phyloP scores from a whole-genome alignment of 2,329 filamentous ascomycete genomes.

The Sclerotinia subarctica region DNA sequence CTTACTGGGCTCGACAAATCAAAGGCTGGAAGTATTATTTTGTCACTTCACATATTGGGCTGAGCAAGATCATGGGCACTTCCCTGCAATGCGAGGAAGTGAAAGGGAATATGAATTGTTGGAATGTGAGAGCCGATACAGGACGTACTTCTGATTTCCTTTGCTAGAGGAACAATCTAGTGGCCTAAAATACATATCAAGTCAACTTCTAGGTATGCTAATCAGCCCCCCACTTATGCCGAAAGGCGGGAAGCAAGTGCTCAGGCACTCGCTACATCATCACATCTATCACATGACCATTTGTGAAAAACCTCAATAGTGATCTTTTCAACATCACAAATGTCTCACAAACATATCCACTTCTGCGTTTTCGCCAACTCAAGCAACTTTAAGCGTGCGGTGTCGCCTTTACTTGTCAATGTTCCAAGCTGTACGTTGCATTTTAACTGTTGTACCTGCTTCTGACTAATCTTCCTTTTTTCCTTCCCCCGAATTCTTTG shows the following conservation, averaged over 20 bases:
- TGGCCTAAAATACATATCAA: not conserved
- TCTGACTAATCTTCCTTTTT: not conserved
- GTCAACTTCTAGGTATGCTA: not conserved
- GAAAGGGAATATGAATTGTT: not conserved
- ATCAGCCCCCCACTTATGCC: not conserved
- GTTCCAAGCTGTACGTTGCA: not conserved
- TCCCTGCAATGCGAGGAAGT: not conserved
- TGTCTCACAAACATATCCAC: slow-evolving; percentile 3
- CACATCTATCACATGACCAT: not conserved
- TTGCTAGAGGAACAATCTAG: not conserved
- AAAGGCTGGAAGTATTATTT: not conserved
- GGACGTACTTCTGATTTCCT: not conserved
- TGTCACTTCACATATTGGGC: not conserved
- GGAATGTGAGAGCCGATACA: not conserved
- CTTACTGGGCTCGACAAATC: not conserved
- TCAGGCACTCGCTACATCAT: not conserved
- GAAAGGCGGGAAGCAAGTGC: not conserved
- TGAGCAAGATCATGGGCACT: not conserved
- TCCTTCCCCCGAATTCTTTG: not conserved
- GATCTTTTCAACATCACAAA: not conserved
- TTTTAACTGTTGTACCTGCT: not conserved
- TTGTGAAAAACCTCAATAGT: not conserved
- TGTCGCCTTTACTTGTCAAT: slow-evolving; percentile 3
- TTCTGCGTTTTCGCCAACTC: not conserved
- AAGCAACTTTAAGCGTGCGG: slow-evolving; percentile 3